phyloP scores from a whole-genome alignment of 106 monocot species.

The Vanilla planifolia region DNA sequence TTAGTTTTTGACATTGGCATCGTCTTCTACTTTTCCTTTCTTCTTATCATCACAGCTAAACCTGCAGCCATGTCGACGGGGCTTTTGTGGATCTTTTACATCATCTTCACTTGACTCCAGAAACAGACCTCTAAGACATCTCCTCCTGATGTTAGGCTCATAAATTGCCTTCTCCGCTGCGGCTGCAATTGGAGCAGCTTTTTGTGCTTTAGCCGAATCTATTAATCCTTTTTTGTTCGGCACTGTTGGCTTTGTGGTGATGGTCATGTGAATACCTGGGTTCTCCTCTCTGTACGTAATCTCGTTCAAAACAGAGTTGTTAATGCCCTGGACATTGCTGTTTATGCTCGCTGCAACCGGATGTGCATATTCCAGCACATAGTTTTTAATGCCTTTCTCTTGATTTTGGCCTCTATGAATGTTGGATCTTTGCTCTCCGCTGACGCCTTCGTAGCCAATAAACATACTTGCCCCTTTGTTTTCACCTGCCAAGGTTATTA shows the following conservation, averaged over 20 bases:
- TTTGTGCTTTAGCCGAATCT: slow-evolving; percentile 6
- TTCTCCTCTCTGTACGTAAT: slow-evolving; percentile 26
- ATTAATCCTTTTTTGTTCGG: background rate
- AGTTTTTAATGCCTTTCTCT: background rate
- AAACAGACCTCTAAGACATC: slow-evolving; percentile 67
- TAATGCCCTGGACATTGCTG: slow-evolving; percentile 65
- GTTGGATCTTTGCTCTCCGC: too few species aligned
- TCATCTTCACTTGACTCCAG: slow-evolving; percentile 63
- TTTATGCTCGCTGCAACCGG: slow-evolving; percentile 26
- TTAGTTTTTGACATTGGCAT: too few species aligned
- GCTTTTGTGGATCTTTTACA: slow-evolving; percentile 36
- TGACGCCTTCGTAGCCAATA: slow-evolving; percentile 10
- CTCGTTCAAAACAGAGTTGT: slow-evolving; percentile 47
- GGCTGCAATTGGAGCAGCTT: slow-evolving; percentile 6
- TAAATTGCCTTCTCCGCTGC: slow-evolving; percentile 22
- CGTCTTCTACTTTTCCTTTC: slow-evolving; percentile 10
- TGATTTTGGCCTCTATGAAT: background rate
- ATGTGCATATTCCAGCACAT: background rate
- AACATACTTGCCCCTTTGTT: slow-evolving; percentile 75
- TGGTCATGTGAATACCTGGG: slow-evolving; percentile 43
- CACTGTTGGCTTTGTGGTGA: slow-evolving; percentile 17
- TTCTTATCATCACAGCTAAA: slow-evolving; percentile 34
- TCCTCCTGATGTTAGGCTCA: slow-evolving; percentile 49
- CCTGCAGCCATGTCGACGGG: slow-evolving; percentile 60
- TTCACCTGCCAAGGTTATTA: slow-evolving; percentile 74